These are phyloP conservation scores for Gaeumannomyces sp. DNA, from an alignment of 2,329 filamentous ascomycete species.

Conservation along the genomic window DNA sequence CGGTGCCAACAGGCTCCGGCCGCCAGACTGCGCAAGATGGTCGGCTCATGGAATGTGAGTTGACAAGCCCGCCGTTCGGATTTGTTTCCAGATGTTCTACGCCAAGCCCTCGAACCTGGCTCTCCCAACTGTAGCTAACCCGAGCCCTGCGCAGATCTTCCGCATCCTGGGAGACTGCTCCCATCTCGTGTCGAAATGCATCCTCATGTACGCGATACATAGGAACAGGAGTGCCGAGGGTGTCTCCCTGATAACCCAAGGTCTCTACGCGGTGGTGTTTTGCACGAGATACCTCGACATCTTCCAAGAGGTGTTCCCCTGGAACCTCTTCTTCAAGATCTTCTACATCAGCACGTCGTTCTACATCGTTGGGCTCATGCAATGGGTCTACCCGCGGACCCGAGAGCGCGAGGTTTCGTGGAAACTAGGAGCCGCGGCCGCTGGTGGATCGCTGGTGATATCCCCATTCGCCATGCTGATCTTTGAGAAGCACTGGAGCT, in stretches of 20 bases:
- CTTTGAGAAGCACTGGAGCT: conserved; percentile 48
- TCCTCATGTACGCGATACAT: conserved; percentile 87
- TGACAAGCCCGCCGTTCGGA: not conserved
- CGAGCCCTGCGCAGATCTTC: conserved; percentile 43
- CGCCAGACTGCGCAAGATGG: conserved; percentile 3
- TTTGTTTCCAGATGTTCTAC: not conserved
- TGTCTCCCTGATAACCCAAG: conserved; percentile 85
- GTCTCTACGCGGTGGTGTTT: conserved; percentile 82
- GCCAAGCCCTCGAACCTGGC: not conserved
- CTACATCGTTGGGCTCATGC: conserved; percentile 86
- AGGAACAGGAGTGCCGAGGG: conserved; percentile 82
- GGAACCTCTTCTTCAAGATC: conserved; percentile 80
- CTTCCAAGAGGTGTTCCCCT: conserved; percentile 50
- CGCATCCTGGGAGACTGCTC: conserved; percentile 78
- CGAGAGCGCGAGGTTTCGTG: conserved; percentile 87
- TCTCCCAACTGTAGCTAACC: not conserved
- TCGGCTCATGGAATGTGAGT: conserved; percentile 7
- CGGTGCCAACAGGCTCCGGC: not conserved
- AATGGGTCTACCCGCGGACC: conserved; percentile 78
- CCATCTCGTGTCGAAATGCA: conserved; percentile 80
- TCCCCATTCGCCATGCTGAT: conserved; percentile 70
- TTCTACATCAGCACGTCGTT: conserved; percentile 80
- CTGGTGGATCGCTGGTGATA: conserved; percentile 57
- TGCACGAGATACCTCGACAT: conserved; percentile 81
- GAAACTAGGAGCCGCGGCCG: conserved; percentile 72